Evolutionary conservation across 306 rosid species (phyloP).

Genomic region (Senna siamea): DNA sequence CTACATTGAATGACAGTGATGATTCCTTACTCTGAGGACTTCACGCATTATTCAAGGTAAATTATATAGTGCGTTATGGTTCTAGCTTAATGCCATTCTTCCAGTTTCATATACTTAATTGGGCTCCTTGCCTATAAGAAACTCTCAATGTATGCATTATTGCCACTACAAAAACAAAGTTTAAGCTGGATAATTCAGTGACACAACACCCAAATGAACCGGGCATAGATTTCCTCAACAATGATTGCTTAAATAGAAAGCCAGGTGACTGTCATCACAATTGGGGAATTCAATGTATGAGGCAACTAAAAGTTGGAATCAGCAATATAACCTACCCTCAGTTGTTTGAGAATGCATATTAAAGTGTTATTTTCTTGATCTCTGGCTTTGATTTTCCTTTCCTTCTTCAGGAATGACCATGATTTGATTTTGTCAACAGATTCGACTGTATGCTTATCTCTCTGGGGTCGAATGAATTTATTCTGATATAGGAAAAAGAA

Average conservation of each 20-base stretch:
- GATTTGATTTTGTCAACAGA: slow-evolving; percentile 29
- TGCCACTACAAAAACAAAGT: neutral
- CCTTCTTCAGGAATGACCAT: slow-evolving; percentile 4
- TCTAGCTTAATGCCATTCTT: slow-evolving; percentile 12
- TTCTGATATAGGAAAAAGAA: slow-evolving; percentile 1
- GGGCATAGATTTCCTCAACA: neutral
- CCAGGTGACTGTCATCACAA: no score
- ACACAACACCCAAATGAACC: neutral
- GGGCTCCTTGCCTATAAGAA: neutral
- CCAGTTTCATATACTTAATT: neutral
- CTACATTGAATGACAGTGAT: slow-evolving; percentile 73
- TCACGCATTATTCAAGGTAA: slow-evolving; percentile 44
- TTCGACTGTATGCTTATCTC: slow-evolving; percentile 7
- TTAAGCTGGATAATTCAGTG: neutral
- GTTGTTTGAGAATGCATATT: no score
- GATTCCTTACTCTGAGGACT: slow-evolving; percentile 31
- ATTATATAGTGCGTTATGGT: slow-evolving; percentile 18
- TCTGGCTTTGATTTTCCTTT: slow-evolving; percentile 15
- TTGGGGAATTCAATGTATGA: no score
- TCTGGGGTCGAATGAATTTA: neutral
- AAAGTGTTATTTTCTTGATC: neutral
- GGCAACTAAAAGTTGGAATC: neutral
- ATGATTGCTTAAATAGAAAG: neutral
- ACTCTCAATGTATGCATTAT: neutral
- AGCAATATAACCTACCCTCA: no score